Evolutionary conservation across 208 protist genomes (phyloP), one percentile per base, ranked within the genome.

Genomic region (Trypanosoma grayi): DNA sequence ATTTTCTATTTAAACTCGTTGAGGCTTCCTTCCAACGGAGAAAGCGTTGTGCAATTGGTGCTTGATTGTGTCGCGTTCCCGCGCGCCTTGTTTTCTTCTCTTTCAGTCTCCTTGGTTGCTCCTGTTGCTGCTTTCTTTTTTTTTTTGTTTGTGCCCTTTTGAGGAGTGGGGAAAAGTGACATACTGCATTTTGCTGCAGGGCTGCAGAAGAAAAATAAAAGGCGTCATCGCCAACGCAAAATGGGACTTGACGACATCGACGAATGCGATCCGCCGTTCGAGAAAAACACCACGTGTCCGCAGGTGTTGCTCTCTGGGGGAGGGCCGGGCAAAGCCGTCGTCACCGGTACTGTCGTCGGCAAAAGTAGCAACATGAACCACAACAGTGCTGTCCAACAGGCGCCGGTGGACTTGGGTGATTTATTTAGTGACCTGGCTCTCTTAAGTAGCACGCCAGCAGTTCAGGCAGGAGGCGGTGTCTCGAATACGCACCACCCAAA

Each of bases 201-300:
- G n/a, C n/a, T n/a, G n/a, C n/a, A n/a, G n/a, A n/a, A n/a, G n/a
- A n/a, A n/a, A n/a, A n/a, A n/a, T n/a, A n/a, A n/a, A n/a, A n/a
- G n/a, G n/a, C n/a, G n/a, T n/a, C n/a, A n/a, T n/a, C n/a, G n/a
- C n/a, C n/a, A n/a, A n/a, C n/a, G n/a, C n/a, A 54, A 9, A 61
- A 91, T 94, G 82, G 77, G 85, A 20, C 73, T 94, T 30, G 85
- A 80, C 6, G 86, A 95, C 58, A 87, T 94, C 56, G 84, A 91
- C 43, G 82, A 90, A 59, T 82, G 80, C 46, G 83, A 88, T 31
- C 63, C 61, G n/a, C 37, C 60, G 20, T 47, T 41, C 4, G 22
- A 3, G 24, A 47, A 11, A 25, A 4, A 6, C 20, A 18, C 37
- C 16, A 2, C 30, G 11, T 18, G 8, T 37, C 11, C 1, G 20